phyloP scores from a whole-genome alignment of 306 rosid species.

The Vachellia collinsii region DNA sequence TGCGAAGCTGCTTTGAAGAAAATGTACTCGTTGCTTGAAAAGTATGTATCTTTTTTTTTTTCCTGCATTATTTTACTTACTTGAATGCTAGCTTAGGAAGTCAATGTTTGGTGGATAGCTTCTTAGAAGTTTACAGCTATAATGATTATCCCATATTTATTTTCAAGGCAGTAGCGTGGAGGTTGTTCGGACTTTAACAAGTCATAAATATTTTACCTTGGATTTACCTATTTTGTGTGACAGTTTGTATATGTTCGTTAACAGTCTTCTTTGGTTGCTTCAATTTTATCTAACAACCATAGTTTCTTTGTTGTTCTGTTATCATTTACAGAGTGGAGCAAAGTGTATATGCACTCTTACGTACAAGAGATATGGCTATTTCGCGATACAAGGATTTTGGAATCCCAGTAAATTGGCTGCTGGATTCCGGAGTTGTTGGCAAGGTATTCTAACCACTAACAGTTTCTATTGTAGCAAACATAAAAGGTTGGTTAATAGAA shows the following conservation, averaged over 20 bases:
- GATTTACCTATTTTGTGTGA: not conserved
- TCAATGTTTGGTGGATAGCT: conserved; percentile 22
- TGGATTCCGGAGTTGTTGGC: conserved; percentile 95
- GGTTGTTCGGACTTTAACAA: conserved; percentile 9
- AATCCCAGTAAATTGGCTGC: conserved; percentile 88
- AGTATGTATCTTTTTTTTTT: conserved; percentile 54
- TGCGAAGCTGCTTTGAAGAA: conserved; percentile 91
- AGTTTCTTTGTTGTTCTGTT: not conserved
- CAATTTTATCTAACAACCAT: conserved; percentile 19
- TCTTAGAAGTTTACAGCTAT: conserved; percentile 12
- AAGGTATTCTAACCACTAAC: conserved; percentile 58
- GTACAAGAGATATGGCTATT: conserved; percentile 97
- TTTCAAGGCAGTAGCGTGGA: conserved; percentile 16
- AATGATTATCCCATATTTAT: conserved; percentile 2
- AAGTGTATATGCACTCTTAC: conserved; percentile 84
- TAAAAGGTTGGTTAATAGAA: not conserved
- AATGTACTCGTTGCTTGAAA: conserved; percentile 97
- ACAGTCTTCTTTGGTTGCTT: not conserved
- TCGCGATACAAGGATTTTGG: conserved; percentile 93
- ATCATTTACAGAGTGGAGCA: conserved; percentile 75
- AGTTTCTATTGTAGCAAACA: not conserved
- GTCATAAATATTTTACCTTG: conserved; percentile 18
- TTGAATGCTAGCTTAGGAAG: conserved; percentile 27
- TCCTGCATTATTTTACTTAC: conserved; percentile 32
- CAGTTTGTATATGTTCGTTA: conserved; percentile 1